Evolutionary conservation across 2,329 filamentous ascomycete species (phyloP), one percentile per base, ranked within the genome.

Genomic region (Metarhizium album): DNA sequence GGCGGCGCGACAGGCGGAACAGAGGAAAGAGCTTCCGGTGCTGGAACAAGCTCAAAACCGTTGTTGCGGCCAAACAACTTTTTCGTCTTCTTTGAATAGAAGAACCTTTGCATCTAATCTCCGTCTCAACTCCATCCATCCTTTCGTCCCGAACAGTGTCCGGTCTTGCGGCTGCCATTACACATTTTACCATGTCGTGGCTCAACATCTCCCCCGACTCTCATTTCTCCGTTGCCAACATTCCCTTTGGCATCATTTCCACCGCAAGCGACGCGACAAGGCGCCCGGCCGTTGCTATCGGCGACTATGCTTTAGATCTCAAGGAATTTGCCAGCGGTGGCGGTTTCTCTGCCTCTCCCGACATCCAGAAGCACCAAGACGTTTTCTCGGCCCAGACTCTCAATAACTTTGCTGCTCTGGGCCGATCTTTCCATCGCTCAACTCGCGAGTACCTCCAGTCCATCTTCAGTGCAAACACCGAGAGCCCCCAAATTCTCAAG

Each of bases 181-280:
- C 11, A 46, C 7, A 27, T 9, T 4, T 23, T 18, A 49, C 38
- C 35, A 51, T 52, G 52, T 62, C 60, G 38, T 64, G 62, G 62
- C 55, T 64, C 31, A 31, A 54, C 42, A 58, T 64, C 50, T 45
- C 58, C 18, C 50, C 56, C 9, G 53, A 55, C 22, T 60, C 58
- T 14, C 58, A 60, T 59, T 90, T 90, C 68, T 88, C 86, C 8
- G 70, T 91, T 48, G 80, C 83, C 60, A 93, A 93, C 63, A 84
- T 93, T 49, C 87, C 87, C 1, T 91, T 91, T 61, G 87, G 87
- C 60, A 82, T 93, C 70, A 87, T 93, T 62, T 84, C 82, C 29
- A 84, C 84, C 1, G 56, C 73, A 2, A 65, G 72, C 5, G 73
- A 79, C 52, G 59, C 73, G 11, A 73, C 73, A 24, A 84, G 75